Evolutionary conservation across 1,284 basidiomycete species (phyloP).

Genomic region (Singerocomus inundabilis): DNA sequence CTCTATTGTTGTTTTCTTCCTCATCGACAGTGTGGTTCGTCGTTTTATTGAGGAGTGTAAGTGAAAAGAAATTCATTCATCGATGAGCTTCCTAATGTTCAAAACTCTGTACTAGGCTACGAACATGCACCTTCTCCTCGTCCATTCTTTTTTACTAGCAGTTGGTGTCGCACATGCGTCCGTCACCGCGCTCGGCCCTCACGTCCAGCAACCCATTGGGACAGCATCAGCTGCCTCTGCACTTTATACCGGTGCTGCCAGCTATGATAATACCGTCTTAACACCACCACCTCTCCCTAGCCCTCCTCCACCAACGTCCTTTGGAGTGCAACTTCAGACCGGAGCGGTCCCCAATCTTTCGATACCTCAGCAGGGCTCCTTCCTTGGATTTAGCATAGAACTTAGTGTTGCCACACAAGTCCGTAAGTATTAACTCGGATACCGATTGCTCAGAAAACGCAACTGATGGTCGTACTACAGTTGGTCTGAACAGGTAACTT

Average conservation of each 20-base stretch:
- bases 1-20: background rate
- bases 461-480: background rate
- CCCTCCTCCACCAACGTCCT: slow-evolving; percentile 39
- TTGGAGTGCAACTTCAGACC: slow-evolving; percentile 42
- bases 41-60: slow-evolving; percentile 19
- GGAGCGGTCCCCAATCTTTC: slow-evolving; percentile 44
- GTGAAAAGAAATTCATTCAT: background rate
- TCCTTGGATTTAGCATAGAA: slow-evolving; percentile 58
- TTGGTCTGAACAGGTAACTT: slow-evolving; percentile 19
- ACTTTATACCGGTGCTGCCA: slow-evolving; percentile 41
- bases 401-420: slow-evolving; percentile 48
- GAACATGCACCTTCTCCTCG: slow-evolving; percentile 23
- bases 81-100: background rate
- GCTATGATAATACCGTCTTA: slow-evolving; percentile 45
- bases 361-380: slow-evolving; percentile 56
- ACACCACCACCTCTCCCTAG: slow-evolving; percentile 43
- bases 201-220: slow-evolving; percentile 30
- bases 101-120: background rate
- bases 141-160: slow-evolving; percentile 27
- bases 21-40: background rate
- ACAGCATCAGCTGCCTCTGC: slow-evolving; percentile 31
- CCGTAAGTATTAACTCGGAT: slow-evolving; percentile 33
- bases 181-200: slow-evolving; percentile 34
- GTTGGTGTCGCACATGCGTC: slow-evolving; percentile 12
- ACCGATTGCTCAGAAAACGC: background rate